Conservation (phyloP, 2,329 filamentous ascomycete genomes). For the Paraphaeosphaeria sporulosa region DNA sequence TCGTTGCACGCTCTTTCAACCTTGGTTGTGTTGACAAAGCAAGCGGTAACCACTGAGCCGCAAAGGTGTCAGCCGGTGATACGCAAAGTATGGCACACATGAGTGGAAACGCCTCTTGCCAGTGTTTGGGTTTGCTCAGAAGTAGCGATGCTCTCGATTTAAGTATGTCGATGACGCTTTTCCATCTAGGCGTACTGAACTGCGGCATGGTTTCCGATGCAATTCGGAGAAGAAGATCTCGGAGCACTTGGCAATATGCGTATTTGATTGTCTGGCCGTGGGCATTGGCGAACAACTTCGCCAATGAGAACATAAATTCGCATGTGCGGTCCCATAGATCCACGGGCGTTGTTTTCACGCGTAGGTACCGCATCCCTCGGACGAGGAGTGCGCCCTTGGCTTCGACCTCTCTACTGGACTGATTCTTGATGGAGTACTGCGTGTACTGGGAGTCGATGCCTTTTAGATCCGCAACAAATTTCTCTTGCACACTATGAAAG, state of each 20-base stretch:
- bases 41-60: constrained; percentile 84
- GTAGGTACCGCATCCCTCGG: constrained; percentile 88
- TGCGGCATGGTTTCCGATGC: constrained; percentile 81
- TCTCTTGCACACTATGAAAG: constrained; percentile 81
- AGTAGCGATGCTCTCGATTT: constrained; percentile 82
- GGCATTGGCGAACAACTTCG: constrained; percentile 80
- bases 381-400: constrained; percentile 86
- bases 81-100: constrained; percentile 88
- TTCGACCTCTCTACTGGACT: constrained; percentile 73
- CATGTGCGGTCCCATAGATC: constrained; percentile 86
- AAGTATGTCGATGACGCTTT: constrained; percentile 79
- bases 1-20: constrained; percentile 81
- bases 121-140: constrained; percentile 90
- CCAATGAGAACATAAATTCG: constrained; percentile 83
- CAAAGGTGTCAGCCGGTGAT: constrained; percentile 83
- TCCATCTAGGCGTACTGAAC: constrained; percentile 84
- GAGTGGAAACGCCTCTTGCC: constrained; percentile 86
- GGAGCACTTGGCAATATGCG: constrained; percentile 91
- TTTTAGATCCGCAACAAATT: constrained; percentile 84
- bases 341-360: constrained; percentile 75
- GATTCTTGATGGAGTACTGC: constrained; percentile 75
- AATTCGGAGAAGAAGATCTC: constrained; percentile 84
- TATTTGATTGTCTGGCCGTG: constrained; percentile 92
- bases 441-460: constrained; percentile 79
- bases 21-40: constrained; percentile 79